phyloP scores from a whole-genome alignment of 1,284 basidiomycete genomes.

The Fereydounia khargensis region DNA sequence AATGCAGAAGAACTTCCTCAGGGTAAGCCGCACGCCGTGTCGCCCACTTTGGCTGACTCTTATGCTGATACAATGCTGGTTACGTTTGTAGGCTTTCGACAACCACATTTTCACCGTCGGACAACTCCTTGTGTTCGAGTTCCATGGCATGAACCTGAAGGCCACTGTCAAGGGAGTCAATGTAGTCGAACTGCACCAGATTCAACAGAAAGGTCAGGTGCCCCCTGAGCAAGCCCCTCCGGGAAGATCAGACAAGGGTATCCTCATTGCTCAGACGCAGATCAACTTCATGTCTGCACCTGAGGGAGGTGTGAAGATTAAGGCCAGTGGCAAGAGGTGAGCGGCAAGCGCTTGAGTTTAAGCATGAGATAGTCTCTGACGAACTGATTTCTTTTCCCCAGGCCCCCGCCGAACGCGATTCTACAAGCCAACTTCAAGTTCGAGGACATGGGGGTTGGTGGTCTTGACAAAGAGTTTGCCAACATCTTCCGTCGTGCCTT shows the following conservation, averaged over 20 bases:
- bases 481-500: conserved; percentile 98
- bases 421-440: conserved; percentile 99
- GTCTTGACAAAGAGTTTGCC: conserved; percentile 89
- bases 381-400: too few relatives aligned
- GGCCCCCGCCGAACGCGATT: conserved; percentile 92
- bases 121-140: conserved; percentile 83
- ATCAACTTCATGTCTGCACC: conserved; percentile 83
- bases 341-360: too few relatives aligned
- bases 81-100: too few relatives aligned
- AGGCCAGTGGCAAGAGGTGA: conserved; percentile 86
- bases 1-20: conserved; percentile 72
- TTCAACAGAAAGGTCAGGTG: conserved; percentile 16
- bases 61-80: too few relatives aligned
- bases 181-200: conserved; percentile 63
- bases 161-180: conserved; percentile 70
- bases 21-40: too few relatives aligned
- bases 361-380: too few relatives aligned
- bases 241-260: conserved; percentile 61
- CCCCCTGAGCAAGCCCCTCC: conserved; percentile 1
- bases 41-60: conserved; percentile 21
- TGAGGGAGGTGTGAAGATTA: conserved; percentile 79
- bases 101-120: conserved; percentile 64
- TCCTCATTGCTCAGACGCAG: conserved; percentile 87
- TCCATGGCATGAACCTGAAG: conserved; percentile 80
- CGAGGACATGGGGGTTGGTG: conserved; percentile 99